Conservation (phyloP, 495 filamentous ascomycete genomes). For the Talaromyces liani region DNA sequence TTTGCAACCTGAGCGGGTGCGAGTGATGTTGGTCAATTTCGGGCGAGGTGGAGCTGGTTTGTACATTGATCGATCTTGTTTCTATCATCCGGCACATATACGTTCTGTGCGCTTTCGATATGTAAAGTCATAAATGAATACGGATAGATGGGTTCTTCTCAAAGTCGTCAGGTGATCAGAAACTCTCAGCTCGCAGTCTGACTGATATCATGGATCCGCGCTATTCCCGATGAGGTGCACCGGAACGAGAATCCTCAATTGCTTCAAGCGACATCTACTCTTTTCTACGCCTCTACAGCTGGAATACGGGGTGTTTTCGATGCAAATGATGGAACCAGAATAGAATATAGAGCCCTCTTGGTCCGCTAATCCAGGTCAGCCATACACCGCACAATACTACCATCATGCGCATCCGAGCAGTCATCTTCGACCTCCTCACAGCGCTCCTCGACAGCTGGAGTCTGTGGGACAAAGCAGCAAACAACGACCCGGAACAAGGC, state of each 20-base stretch:
- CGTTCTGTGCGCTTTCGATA: too few relatives aligned
- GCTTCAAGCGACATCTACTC: not conserved
- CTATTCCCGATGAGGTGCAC: not conserved
- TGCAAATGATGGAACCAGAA: not conserved
- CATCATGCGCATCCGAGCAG: conserved; percentile 19
- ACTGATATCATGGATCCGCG: not conserved
- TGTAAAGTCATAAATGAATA: not conserved
- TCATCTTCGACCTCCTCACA: conserved; percentile 28
- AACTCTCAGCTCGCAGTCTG: not conserved
- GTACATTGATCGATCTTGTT: conserved; percentile 12
- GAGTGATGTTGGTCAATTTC: conserved; percentile 20
- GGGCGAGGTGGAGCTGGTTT: conserved; percentile 19
- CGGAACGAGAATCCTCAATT: not conserved
- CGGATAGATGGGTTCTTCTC: not conserved
- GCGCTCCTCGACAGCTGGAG: conserved; percentile 26
- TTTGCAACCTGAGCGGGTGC: conserved; percentile 20
- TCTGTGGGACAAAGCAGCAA: conserved; percentile 21
- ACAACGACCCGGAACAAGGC: conserved; percentile 8
- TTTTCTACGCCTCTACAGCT: not conserved
- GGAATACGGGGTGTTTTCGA: not conserved
- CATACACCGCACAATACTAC: not conserved
- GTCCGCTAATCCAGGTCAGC: not conserved
- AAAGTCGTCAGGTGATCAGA: not conserved
- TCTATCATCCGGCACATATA: not conserved
- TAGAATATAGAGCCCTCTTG: not conserved